A percentile compares a stretch with the other conserved stretches of the same genome.
These are phyloP conservation scores for Neltuma alba DNA, from an alignment of 306 rosid species.

Conservation along the genomic window DNA sequence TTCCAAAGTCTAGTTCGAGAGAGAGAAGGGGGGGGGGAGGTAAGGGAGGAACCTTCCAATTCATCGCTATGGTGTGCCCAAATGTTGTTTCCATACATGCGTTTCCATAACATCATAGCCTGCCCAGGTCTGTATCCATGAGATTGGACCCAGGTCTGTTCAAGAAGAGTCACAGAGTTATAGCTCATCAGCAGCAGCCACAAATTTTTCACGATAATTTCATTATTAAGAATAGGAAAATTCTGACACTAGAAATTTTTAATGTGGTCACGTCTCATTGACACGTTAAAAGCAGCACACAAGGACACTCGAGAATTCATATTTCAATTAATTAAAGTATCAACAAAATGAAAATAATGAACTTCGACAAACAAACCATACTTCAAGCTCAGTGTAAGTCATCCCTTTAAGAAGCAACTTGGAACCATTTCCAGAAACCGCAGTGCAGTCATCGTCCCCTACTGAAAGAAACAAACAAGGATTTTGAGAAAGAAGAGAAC, in stretches of 20 bases:
- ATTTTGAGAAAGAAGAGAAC: neutral
- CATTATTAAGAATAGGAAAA: slow-evolving; percentile 11
- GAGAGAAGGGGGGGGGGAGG: neutral
- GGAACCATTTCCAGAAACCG: slow-evolving; percentile 35
- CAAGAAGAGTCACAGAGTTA: slow-evolving; percentile 13
- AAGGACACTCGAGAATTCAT: neutral
- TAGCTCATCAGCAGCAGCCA: slow-evolving; percentile 11
- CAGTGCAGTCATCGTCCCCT: slow-evolving; percentile 35
- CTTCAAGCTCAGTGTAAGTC: slow-evolving; percentile 75
- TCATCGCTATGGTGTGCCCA: slow-evolving; percentile 80
- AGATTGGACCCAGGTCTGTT: slow-evolving; percentile 84
- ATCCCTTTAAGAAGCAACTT: slow-evolving; percentile 82
- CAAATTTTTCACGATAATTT: neutral
- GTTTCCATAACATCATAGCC: slow-evolving; percentile 94
- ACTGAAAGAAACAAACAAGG: neutral
- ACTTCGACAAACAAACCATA: slow-evolving; percentile 27
- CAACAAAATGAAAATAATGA: neutral
- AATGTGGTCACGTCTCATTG: neutral
- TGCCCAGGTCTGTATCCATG: slow-evolving; percentile 88
- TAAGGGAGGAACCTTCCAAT: slow-evolving; percentile 65
- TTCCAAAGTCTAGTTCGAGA: slow-evolving; percentile 9
- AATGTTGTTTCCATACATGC: slow-evolving; percentile 74
- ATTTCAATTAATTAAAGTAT: neutral
- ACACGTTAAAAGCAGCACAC: neutral
- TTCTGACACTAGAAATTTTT: neutral